Base-by-base conservation (phyloP, 345 rosid genomes). In the Xanthoceras sorbifolium region DNA sequence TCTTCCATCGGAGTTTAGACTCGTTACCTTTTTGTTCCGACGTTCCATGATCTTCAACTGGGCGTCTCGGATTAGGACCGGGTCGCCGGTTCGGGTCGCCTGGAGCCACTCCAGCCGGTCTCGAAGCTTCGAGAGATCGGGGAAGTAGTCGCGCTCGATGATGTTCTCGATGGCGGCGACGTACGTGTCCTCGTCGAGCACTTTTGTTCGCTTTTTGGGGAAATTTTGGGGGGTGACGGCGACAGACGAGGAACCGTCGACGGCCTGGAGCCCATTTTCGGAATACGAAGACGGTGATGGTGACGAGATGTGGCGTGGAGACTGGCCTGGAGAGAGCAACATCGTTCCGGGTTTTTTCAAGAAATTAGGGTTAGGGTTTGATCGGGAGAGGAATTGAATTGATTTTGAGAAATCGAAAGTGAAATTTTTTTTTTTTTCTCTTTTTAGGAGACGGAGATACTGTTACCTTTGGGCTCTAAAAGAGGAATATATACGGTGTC, bases 71-170 rank as follows among this genome's bases (percentile, higher is more conserved):
- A 96, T 96, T 77, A 89, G 99, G 69, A 92, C 29, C 34, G 97
- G 97, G 63, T 94, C 99, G 6, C 94, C 89, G 9, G 97, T 89
- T 82, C 86, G 90, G 55, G 87, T 80, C 11, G 99, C 99, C 78
- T 93, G 94, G 62, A 96, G 87, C 99, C 97, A 96, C 75, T 96
- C 99, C 55, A 90, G 91, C 9, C 97, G 94, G 77, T 93, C 99
- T 38, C 88, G 92, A 69, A 96, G 98, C 90, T 96, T 96, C 9
- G 95, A 70, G 76, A 96, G 88, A 84, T 96, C 98, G 1, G 99
- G 99, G 81, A 93, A 96, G 87, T 84, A 96, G 76, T 96, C 98
- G 26, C 99, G 97, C 84, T 96, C 98, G 77, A 96, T 89, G 80
- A 96, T 93, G 85, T 86, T 87, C 95, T 96, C 98, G 66, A 96